These are phyloP conservation scores for Synchytrium microbalum DNA, from an alignment of 371 early-diverging fungal genomes.

Conservation along the genomic window DNA sequence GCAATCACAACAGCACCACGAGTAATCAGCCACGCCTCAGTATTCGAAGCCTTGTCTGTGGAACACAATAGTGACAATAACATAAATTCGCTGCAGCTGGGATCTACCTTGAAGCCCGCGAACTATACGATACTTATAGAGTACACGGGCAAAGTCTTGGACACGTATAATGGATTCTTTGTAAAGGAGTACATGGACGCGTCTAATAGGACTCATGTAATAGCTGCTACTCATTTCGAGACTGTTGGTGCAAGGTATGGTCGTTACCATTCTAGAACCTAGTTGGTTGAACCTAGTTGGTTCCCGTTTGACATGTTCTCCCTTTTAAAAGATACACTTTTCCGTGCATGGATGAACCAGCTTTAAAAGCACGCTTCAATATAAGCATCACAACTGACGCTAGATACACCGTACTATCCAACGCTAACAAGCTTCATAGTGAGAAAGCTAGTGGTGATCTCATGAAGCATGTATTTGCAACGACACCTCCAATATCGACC, in stretches of 20 bases:
- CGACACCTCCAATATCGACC: slow-evolving; percentile 1
- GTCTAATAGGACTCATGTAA: background rate
- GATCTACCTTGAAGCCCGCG: background rate
- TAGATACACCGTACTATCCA: background rate
- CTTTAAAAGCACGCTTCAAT: background rate
- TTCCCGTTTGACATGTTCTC: background rate
- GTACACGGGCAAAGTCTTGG: background rate
- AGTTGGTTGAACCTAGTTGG: background rate
- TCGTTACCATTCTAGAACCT: background rate
- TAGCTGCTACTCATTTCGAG: background rate
- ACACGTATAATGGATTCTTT: background rate
- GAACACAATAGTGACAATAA: background rate
- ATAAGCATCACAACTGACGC: background rate
- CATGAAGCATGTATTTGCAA: background rate
- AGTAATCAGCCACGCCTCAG: background rate
- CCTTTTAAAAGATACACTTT: background rate
- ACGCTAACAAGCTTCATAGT: background rate
- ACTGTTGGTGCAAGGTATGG: background rate
- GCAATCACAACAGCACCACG: background rate
- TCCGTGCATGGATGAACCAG: background rate
- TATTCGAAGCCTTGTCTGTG: background rate
- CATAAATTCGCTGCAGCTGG: background rate
- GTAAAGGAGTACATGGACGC: background rate
- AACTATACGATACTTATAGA: background rate
- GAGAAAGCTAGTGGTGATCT: background rate